phyloP scores from a whole-genome alignment of 2,329 filamentous ascomycete genomes.

The Ceratocystis alfenasii region DNA sequence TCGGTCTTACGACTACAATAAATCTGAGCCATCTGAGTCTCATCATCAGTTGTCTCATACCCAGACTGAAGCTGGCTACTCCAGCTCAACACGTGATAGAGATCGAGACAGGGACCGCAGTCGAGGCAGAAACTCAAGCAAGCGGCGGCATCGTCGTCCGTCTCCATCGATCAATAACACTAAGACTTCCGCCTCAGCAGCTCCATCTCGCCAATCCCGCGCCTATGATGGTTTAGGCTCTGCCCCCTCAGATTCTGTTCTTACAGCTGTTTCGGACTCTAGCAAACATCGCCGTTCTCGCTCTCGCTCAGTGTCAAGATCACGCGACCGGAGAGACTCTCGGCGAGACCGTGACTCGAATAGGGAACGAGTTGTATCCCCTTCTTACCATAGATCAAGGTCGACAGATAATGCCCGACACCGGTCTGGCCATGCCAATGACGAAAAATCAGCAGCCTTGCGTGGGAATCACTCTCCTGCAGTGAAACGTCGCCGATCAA shows the following conservation, averaged over 20 bases:
- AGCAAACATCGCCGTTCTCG: background rate
- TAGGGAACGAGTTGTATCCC: slow-evolving; percentile 1
- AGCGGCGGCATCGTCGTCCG: slow-evolving; percentile 4
- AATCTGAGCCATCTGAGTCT: background rate
- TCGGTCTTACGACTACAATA: background rate
- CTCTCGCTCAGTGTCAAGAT: slow-evolving; percentile 9
- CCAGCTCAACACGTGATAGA: background rate
- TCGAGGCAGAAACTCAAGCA: slow-evolving; percentile 13
- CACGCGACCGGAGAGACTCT: slow-evolving; percentile 9
- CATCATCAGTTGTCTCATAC: background rate
- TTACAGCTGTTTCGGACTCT: background rate
- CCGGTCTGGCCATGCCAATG: background rate
- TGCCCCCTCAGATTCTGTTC: background rate
- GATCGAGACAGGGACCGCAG: slow-evolving; percentile 13
- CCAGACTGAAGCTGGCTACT: background rate
- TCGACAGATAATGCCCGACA: slow-evolving; percentile 9
- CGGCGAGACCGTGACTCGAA: slow-evolving; percentile 7
- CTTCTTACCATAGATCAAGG: slow-evolving; percentile 12
- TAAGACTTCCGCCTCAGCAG: background rate
- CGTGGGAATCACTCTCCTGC: slow-evolving; percentile 18
- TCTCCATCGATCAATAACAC: slow-evolving; percentile 5
- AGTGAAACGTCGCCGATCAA: slow-evolving; percentile 20
- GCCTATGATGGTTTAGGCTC: slow-evolving; percentile 4
- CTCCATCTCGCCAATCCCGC: slow-evolving; percentile 11
- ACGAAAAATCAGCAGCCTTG: slow-evolving; percentile 10